Base-by-base conservation (phyloP, 1,284 basidiomycete species). In the Peniophora sp. region DNA sequence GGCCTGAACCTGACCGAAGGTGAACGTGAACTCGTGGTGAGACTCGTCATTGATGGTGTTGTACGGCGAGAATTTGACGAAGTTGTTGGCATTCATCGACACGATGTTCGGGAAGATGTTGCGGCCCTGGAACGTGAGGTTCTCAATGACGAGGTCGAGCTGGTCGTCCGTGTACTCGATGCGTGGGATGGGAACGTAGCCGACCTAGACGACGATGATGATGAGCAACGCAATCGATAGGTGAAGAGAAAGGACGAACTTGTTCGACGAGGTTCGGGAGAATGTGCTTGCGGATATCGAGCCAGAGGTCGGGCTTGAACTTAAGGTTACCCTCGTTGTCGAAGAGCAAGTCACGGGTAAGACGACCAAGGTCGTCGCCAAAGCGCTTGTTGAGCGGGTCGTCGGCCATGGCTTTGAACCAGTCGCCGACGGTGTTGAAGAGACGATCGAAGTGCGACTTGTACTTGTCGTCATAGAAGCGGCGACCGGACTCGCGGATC, bases 81-180 rank as follows among this genome's bases (percentile, higher is more conserved):
- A 85, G 73, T 96, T 96, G 65, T 88, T 81, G 18, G 85, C 82
- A 57, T 96, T 88, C 56, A 97, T 58, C 46, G 81, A 76, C 58
- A 97, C 74, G 58, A 93, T 67, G 71, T 91, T 90, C 2, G 87
- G 88, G 70, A 92, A 83, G 3, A 92, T 66, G 65, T 92, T 91
- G 52, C 84, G 81, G 24, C 90, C 88, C 54, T 92, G 88, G 17
- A 97, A 76, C 3, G 91, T 86, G 27, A 97, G 77, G 68, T 97
- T 96, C 76, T 98, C 95, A 54, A 97, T 82, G 52, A 97, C 90
- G 48, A 96, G 75, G 59, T 95, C 92, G 55, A 93, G 67, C n/a
- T 77, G 66, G 48, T 88, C 83, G 64, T 94, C 90, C n/a, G 83
- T 85, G 71, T 93, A 95, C 68, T 97, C 93, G 66, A 92, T 83